Conservation (phyloP, 192 early-diverging fungal species). For the Entomortierella beljakovae region DNA sequence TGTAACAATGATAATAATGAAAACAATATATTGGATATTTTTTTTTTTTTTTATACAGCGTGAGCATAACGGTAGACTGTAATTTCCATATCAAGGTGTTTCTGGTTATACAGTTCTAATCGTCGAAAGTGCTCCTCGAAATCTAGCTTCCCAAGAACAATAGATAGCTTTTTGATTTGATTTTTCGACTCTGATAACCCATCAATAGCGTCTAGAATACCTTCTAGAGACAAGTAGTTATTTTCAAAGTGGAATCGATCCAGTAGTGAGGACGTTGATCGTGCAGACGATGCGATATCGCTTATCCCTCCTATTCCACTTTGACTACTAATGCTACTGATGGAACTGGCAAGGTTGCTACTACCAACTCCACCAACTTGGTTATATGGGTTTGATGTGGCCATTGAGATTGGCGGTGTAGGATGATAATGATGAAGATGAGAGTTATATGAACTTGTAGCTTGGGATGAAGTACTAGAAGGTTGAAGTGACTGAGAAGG, state of each 20-base stretch:
- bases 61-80: constrained; percentile 45
- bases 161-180: constrained; percentile 40
- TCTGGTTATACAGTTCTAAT: constrained; percentile 30
- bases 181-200: constrained; percentile 27
- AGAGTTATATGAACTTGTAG: not conserved
- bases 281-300: constrained; percentile 30
- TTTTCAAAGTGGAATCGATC: constrained; percentile 48
- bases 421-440: not conserved
- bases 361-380: not conserved
- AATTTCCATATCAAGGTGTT: constrained; percentile 26
- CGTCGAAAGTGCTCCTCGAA: constrained; percentile 44
- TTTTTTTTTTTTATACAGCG: constrained; percentile 5
- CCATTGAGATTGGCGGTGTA: not conserved
- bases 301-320: not conserved
- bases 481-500: not conserved
- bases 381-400: not conserved
- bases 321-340: constrained; percentile 2
- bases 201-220: constrained; percentile 47
- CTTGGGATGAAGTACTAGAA: constrained; percentile 4
- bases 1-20: too few relatives aligned
- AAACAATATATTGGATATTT: not conserved
- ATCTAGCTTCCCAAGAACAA: constrained; percentile 42
- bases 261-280: constrained; percentile 36
- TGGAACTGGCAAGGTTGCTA: not conserved
- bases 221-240: constrained; percentile 44